Percentiles rank a stretch among this genome's conserved stretches.
phyloP scores from a whole-genome alignment of 208 protist species.

The Vickermania spadyakhi region DNA sequence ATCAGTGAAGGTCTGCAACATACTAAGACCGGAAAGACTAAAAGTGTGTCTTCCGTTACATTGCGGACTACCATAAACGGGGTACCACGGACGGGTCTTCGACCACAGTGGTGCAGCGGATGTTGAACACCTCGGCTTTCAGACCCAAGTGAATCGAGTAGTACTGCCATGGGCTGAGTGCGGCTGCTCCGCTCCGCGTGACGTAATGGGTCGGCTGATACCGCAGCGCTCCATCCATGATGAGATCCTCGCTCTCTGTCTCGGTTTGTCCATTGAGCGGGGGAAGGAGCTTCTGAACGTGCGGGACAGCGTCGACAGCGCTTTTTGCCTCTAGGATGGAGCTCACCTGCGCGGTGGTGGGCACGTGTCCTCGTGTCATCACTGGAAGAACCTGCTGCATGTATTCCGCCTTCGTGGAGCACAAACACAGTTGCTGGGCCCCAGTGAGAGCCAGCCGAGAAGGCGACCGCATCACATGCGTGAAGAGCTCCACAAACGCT shows the following conservation, averaged over 20 bases:
- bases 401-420: constrained; percentile 22
- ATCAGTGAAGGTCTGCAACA: no score
- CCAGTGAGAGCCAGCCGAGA: constrained; percentile 11
- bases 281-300: not conserved
- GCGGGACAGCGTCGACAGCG: not conserved
- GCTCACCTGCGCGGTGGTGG: constrained; percentile 12
- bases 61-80: not conserved
- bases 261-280: not conserved
- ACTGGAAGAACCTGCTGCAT: constrained; percentile 28
- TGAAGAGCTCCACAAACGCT: not conserved
- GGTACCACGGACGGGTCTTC: constrained; percentile 10
- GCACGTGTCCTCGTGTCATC: constrained; percentile 20
- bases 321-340: constrained; percentile 15
- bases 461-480: not conserved
- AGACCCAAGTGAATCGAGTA: constrained; percentile 55
- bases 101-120: constrained; percentile 34
- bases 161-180: constrained; percentile 27
- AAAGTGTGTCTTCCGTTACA: not conserved
- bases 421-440: constrained; percentile 18
- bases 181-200: constrained; percentile 24
- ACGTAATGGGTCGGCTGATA: constrained; percentile 58
- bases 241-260: not conserved
- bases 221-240: constrained; percentile 11
- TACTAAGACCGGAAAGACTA: no score
- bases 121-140: constrained; percentile 38